Evolutionary conservation across 148 eudicot genomes (phyloP).

Genomic region (Diospyros lotus): DNA sequence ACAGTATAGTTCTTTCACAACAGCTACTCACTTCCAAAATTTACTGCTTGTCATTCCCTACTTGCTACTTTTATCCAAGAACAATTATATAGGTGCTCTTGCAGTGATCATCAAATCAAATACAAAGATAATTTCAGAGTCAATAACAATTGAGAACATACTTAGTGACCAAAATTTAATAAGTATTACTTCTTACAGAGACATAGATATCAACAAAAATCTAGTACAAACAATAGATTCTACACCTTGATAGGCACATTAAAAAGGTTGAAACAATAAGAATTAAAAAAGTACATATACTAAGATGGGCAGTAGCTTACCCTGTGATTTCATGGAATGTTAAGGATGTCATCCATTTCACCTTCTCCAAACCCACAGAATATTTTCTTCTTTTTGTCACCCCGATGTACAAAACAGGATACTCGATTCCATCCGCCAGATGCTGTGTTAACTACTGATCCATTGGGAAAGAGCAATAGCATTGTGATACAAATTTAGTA

Average conservation of each 20-base stretch:
- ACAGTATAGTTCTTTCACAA: no score
- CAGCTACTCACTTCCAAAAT: no score
- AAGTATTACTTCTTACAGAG: no score
- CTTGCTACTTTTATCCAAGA: no score
- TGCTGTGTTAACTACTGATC: conserved; percentile 27
- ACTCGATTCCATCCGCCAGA: conserved; percentile 39
- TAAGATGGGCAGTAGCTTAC: conserved; percentile 38
- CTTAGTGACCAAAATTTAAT: no score
- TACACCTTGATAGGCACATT: neutral
- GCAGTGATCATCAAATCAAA: no score
- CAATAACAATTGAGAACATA: no score
- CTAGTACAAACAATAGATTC: no score
- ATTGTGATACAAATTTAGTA: neutral
- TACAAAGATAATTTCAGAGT: no score
- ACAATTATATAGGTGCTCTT: no score
- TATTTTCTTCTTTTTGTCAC: conserved; percentile 77
- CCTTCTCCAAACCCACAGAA: conserved; percentile 51
- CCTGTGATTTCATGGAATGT: conserved; percentile 61
- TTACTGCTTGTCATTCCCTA: no score
- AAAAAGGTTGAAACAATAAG: neutral
- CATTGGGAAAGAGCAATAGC: neutral
- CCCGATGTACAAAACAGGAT: conserved; percentile 56
- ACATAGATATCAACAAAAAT: no score
- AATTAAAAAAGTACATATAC: neutral
- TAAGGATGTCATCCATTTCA: conserved; percentile 43